Conservation (phyloP, 116 monocot species). For the Zostera marina region DNA sequence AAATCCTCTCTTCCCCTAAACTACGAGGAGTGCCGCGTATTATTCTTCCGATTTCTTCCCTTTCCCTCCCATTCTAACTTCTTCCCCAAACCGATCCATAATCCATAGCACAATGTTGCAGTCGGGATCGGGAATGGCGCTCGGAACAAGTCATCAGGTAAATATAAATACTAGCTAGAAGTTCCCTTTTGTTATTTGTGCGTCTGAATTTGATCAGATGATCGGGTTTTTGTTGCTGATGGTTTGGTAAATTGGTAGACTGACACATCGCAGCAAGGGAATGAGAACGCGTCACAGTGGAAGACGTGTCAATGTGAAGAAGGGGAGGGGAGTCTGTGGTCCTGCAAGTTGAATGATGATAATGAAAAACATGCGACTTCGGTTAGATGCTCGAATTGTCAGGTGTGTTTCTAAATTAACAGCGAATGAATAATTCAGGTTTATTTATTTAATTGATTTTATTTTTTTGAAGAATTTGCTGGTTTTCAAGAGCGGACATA, state of each 20-base stretch:
- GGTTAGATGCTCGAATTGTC: constrained; percentile 15
- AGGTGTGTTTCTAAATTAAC: constrained; percentile 4
- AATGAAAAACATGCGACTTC: constrained; percentile 12
- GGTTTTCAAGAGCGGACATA: constrained; percentile 5
- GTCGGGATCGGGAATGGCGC: constrained; percentile 3
- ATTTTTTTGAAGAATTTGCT: constrained; percentile 4
- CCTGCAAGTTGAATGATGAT: constrained; percentile 12
- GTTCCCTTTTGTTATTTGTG: background rate
- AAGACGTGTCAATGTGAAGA: constrained; percentile 17
- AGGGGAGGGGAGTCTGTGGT: constrained; percentile 17
- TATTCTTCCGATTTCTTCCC: too few relatives aligned
- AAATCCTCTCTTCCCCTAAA: too few relatives aligned
- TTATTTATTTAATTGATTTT: background rate
- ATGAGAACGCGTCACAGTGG: constrained; percentile 14
- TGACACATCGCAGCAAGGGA: constrained; percentile 6
- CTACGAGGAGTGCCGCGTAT: too few relatives aligned
- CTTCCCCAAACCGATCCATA: too few relatives aligned
- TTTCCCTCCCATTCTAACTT: too few relatives aligned
- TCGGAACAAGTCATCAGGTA: background rate
- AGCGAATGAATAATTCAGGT: background rate
- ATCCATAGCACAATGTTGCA: too few relatives aligned
- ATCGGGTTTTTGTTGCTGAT: background rate
- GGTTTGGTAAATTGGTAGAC: background rate
- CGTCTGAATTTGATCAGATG: background rate
- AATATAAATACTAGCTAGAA: background rate